Evolutionary conservation across 2,329 filamentous ascomycete species (phyloP).

Genomic region (Capronia coronata): DNA sequence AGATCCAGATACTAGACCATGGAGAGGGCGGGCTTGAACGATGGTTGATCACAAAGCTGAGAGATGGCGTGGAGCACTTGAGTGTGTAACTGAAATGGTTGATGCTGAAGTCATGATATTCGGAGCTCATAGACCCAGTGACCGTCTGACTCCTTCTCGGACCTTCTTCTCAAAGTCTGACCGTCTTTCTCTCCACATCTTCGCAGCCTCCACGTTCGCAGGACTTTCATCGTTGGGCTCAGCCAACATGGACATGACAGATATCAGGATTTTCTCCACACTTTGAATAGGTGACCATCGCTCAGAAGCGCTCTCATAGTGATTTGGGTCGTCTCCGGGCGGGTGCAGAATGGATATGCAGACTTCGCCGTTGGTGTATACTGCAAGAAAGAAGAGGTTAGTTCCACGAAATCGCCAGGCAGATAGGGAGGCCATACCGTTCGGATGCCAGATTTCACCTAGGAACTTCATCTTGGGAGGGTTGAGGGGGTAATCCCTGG

Average conservation of each 20-base stretch:
- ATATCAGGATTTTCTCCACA: conserved; percentile 94
- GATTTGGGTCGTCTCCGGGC: conserved; percentile 93
- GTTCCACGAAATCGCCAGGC: background rate
- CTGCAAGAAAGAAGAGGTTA: conserved; percentile 41
- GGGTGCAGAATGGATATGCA: conserved; percentile 98
- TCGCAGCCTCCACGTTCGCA: conserved; percentile 90
- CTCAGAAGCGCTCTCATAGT: conserved; percentile 94
- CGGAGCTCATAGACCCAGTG: conserved; percentile 55
- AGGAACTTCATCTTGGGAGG: conserved; percentile 95
- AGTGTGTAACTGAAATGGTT: background rate
- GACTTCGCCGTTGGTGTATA: conserved; percentile 85
- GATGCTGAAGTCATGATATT: background rate
- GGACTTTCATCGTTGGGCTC: conserved; percentile 96
- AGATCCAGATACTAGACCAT: conserved; percentile 52
- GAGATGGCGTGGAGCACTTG: background rate
- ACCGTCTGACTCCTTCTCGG: conserved; percentile 69
- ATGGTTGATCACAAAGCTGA: conserved; percentile 35
- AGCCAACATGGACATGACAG: conserved; percentile 96
- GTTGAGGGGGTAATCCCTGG: conserved; percentile 91
- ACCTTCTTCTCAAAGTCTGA: conserved; percentile 81
- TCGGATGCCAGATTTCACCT: conserved; percentile 92
- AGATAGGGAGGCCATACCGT: conserved; percentile 56
- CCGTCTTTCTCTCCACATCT: conserved; percentile 87
- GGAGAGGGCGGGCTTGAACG: conserved; percentile 36
- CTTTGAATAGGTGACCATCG: conserved; percentile 95